Conservation (phyloP, 495 filamentous ascomycete species). For the Aspergillus sclerotiicarbonarius region DNA sequence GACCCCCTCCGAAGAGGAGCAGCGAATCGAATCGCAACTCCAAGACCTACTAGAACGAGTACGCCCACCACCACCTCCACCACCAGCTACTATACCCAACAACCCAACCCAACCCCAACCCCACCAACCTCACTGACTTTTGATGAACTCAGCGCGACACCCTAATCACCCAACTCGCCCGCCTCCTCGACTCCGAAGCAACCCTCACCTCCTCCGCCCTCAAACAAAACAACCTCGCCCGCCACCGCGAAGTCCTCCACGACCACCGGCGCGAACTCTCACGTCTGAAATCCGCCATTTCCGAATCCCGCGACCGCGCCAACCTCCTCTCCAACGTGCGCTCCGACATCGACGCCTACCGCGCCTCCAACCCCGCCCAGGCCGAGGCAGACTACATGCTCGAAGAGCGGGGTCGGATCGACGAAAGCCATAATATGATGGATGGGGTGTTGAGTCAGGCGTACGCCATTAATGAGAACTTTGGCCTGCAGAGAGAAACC, state of each 20-base stretch:
- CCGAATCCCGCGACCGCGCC: constrained; percentile 74
- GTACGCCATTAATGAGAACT: constrained; percentile 93
- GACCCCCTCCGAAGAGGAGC: constrained; percentile 84
- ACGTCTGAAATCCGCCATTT: constrained; percentile 65
- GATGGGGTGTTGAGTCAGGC: constrained; percentile 94
- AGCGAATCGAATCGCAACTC: constrained; percentile 71
- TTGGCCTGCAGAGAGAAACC: constrained; percentile 81
- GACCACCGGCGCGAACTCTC: constrained; percentile 83
- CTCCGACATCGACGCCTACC: constrained; percentile 88
- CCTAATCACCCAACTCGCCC: constrained; percentile 76
- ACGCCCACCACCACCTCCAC: constrained; percentile 5
- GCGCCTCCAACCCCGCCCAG: constrained; percentile 70
- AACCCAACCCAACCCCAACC: constrained; percentile 5
- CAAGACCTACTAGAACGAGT: constrained; percentile 72
- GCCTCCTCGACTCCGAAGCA: constrained; percentile 93
- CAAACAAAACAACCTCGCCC: constrained; percentile 90
- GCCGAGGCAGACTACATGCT: constrained; percentile 97
- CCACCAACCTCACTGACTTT: too few relatives aligned
- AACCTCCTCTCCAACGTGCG: constrained; percentile 92
- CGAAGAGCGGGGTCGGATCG: constrained; percentile 79
- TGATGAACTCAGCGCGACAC: constrained; percentile 91
- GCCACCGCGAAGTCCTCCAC: constrained; percentile 83
- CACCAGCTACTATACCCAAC: neutral
- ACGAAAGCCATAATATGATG: constrained; percentile 80
- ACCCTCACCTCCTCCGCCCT: constrained; percentile 82